phyloP scores from a whole-genome alignment of 129 eudicot species.

The Calendula officinalis region DNA sequence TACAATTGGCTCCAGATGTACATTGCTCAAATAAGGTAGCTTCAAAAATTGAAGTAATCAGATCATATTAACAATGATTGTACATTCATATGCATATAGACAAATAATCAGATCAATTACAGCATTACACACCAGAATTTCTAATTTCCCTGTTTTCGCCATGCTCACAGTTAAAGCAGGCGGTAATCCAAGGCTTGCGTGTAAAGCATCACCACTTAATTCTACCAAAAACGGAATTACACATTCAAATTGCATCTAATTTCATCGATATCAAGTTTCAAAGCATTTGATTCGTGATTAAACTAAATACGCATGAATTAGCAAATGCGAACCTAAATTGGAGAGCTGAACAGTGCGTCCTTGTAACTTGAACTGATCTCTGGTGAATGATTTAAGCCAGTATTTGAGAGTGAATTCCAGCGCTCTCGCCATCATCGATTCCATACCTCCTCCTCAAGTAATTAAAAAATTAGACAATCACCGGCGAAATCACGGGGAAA shows the following conservation, averaged over 20 bases:
- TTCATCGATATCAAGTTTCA: background rate
- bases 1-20: slow-evolving; percentile 82
- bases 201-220: slow-evolving; percentile 83
- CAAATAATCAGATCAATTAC: background rate
- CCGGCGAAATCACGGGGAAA: slow-evolving; percentile 7
- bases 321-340: slow-evolving; percentile 52
- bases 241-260: background rate
- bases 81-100: background rate
- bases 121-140: slow-evolving; percentile 55
- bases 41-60: slow-evolving; percentile 31
- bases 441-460: slow-evolving; percentile 43
- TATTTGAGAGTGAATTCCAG: slow-evolving; percentile 83
- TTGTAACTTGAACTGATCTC: slow-evolving; percentile 94
- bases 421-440: slow-evolving; percentile 89
- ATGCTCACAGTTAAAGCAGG: slow-evolving; percentile 71
- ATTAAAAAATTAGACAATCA: slow-evolving; percentile 1
- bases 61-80: slow-evolving; percentile 7
- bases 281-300: slow-evolving; percentile 1
- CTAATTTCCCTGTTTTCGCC: slow-evolving; percentile 80
- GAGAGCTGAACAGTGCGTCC: slow-evolving; percentile 85
- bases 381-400: slow-evolving; percentile 82
- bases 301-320: background rate
- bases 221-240: slow-evolving; percentile 41
- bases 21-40: slow-evolving; percentile 86
- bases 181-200: slow-evolving; percentile 87